Evolutionary conservation across 768 basidiomycete genomes (phyloP), one percentile per base, ranked within the genome.

Genomic region (Termitomyces sp.): DNA sequence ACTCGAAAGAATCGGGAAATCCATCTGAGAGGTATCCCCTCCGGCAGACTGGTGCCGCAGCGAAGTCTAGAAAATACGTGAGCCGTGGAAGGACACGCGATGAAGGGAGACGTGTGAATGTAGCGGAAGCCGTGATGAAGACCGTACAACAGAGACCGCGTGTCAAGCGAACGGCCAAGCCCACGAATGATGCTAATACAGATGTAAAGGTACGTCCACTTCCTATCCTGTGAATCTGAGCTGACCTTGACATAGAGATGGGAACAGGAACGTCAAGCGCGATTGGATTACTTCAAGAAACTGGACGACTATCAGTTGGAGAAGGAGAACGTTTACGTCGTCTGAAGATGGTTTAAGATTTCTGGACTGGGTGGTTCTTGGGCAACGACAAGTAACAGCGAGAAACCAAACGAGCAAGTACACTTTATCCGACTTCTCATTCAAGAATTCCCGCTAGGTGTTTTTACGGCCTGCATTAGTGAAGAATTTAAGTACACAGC

Each of bases 241-340:
- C 38, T 55, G 15, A 56, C 54, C 32, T 64, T 42, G 36, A 22
- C 42, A 53, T 60, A 80, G 79, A 77, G 71, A 68, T 76, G 76
- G 68, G 77, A 79, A 22, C 71, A 69, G 45, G 81, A 81, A 50
- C 79, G 82, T n/a, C 76, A 78, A 59, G 84, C 76, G 6, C 79
- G 83, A 28, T 59, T 83, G 44, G 81, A 82, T 45, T 86, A 84
- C 65, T 85, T 85, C 70, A 78, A 77, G 60, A 76, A 78, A 45
- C 63, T 86, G 33, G 79, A 84, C 20, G 76, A 75, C 7, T 86
- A 84, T 62, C 75, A 81, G 63, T 74, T 86, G 40, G 79, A 79
- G 64, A 83, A 81, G 58, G 85, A 86, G 67, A 81, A 84, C 55
- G 83, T 86, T 42, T 86, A 84, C 69, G 74, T 86, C 53, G 75